Conservation (phyloP, 768 basidiomycete genomes). For the Epithele typhae region DNA sequence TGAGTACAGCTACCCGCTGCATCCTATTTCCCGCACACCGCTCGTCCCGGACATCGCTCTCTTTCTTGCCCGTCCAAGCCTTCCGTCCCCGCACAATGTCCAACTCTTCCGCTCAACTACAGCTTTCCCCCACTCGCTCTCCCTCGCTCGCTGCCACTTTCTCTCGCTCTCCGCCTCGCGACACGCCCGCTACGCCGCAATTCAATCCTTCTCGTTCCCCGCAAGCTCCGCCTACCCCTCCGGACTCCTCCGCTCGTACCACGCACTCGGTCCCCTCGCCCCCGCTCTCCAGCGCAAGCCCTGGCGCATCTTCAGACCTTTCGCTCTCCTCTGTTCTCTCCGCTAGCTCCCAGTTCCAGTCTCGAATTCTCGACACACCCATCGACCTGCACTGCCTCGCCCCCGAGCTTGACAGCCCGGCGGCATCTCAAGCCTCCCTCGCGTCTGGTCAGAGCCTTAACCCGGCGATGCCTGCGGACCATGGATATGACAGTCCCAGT, state of each 20-base stretch:
- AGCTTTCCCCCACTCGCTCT: constrained; percentile 10
- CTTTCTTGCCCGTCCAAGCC: not conserved
- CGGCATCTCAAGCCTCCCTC: not conserved
- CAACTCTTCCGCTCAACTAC: constrained; percentile 8
- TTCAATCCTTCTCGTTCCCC: not conserved
- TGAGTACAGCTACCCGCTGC: constrained; percentile 17
- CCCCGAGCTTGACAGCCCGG: constrained; percentile 7
- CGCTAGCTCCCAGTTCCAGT: constrained; percentile 13
- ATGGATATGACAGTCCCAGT: constrained; percentile 5
- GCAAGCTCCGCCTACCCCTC: constrained; percentile 11
- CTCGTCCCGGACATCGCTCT: not conserved
- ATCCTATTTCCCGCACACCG: constrained; percentile 10
- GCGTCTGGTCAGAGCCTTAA: not conserved
- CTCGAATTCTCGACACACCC: constrained; percentile 15
- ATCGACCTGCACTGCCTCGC: constrained; percentile 15
- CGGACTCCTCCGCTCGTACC: constrained; percentile 9
- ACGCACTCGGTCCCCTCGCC: not conserved
- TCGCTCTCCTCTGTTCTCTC: constrained; percentile 12
- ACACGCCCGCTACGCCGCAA: constrained; percentile 12
- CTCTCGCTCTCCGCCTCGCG: constrained; percentile 7
- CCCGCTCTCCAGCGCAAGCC: constrained; percentile 3
- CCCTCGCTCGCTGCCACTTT: constrained; percentile 12
- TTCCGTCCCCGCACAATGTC: constrained; percentile 5
- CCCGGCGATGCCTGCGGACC: not conserved
- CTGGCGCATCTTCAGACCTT: constrained; percentile 2